Conservation (phyloP, 83 land plant genomes). For the Picea mariana region DNA sequence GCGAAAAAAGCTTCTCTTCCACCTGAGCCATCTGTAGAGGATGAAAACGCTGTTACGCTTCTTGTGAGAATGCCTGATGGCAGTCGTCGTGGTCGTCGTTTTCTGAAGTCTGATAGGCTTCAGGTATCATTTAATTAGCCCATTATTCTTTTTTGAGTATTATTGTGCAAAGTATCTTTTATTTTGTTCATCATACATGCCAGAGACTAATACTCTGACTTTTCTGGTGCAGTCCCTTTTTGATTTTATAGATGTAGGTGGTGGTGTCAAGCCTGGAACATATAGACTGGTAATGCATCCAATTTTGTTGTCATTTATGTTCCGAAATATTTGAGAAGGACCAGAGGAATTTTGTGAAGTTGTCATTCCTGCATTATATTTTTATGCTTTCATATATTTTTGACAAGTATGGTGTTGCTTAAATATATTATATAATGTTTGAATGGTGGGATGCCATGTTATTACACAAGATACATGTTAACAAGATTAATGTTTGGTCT, state of each 20-base stretch:
- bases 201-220: neutral
- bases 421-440: neutral
- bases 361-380: neutral
- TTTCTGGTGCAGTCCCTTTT: conserved; percentile 66
- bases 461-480: neutral
- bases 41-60: conserved; percentile 78
- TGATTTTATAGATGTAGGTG: conserved; percentile 78
- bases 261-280: conserved; percentile 74
- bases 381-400: neutral
- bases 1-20: conserved; percentile 85
- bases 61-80: conserved; percentile 94
- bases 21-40: conserved; percentile 69
- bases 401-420: no score
- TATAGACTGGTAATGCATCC: conserved; percentile 76
- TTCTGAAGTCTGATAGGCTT: conserved; percentile 79
- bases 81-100: conserved; percentile 76
- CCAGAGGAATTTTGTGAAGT: neutral
- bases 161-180: neutral
- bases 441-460: neutral
- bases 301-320: neutral
- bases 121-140: conserved; percentile 43
- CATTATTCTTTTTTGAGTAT: neutral
- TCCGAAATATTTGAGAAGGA: neutral
- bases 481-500: neutral
- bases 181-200: conserved; percentile 7